Evolutionary conservation across 2,329 filamentous ascomycete species (phyloP).

Genomic region (Ophiocordyceps camponoti-leonardi): DNA sequence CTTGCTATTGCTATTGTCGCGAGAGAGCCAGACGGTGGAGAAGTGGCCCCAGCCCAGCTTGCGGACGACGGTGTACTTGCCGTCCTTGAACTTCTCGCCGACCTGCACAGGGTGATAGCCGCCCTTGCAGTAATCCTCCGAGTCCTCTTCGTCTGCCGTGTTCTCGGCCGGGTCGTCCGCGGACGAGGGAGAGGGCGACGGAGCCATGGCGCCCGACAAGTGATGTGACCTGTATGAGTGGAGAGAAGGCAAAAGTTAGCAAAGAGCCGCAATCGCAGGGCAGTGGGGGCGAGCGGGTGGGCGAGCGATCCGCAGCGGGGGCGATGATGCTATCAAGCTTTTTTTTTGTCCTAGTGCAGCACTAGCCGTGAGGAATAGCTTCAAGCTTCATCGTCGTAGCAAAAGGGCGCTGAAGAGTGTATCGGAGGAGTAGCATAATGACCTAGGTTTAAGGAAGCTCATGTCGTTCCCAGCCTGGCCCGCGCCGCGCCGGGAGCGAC

Average conservation of each 20-base stretch:
- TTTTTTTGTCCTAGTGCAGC: not conserved
- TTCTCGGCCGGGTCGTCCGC: constrained; percentile 76
- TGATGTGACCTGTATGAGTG: constrained; percentile 30
- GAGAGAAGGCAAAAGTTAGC: constrained; percentile 1
- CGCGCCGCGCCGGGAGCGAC: constrained; percentile 6
- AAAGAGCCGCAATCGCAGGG: constrained; percentile 4
- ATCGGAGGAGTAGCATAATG: not conserved
- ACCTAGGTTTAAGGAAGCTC: constrained; percentile 28
- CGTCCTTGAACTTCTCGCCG: constrained; percentile 94
- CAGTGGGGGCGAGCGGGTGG: not conserved
- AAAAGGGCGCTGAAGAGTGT: no score
- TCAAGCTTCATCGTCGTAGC: not conserved
- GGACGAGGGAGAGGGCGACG: constrained; percentile 64
- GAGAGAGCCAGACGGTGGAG: constrained; percentile 78
- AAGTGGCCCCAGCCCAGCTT: constrained; percentile 98
- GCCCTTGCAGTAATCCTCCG: constrained; percentile 97
- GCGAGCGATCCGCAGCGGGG: not conserved
- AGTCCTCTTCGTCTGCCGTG: constrained; percentile 95
- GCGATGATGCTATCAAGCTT: not conserved
- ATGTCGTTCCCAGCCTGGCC: constrained; percentile 20
- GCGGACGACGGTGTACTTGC: constrained; percentile 87
- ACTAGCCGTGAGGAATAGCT: not conserved
- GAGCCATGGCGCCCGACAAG: constrained; percentile 40
- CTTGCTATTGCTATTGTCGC: constrained; percentile 76
- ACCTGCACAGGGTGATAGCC: constrained; percentile 92